Conservation (phyloP, 2,329 filamentous ascomycete genomes). For the Trichoderma arundinaceum region DNA sequence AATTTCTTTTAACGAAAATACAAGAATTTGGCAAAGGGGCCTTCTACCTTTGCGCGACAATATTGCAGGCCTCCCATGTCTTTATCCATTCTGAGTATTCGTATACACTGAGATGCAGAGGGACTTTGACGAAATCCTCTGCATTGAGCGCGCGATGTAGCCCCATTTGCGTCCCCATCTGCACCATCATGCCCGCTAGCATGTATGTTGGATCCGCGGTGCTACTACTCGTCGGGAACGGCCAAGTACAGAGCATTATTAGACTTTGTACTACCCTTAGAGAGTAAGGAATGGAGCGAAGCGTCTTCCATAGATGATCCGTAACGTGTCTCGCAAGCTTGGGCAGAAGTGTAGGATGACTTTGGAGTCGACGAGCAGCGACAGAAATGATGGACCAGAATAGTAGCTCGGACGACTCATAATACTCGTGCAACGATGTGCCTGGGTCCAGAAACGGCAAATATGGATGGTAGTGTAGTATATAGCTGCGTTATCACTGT, state of each 20-base stretch:
- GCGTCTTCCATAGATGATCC: slow-evolving; percentile 11
- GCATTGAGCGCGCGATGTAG: slow-evolving; percentile 19
- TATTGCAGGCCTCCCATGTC: slow-evolving; percentile 26
- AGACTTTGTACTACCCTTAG: slow-evolving; percentile 18
- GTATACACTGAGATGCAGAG: slow-evolving; percentile 20
- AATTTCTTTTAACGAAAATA: background rate
- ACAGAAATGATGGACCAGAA: slow-evolving; percentile 26
- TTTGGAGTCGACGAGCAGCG: slow-evolving; percentile 18
- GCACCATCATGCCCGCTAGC: slow-evolving; percentile 27
- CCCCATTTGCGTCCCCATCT: slow-evolving; percentile 22
- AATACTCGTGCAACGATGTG: slow-evolving; percentile 13
- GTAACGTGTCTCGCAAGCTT: slow-evolving; percentile 23
- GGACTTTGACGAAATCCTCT: slow-evolving; percentile 26
- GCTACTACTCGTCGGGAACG: slow-evolving; percentile 25
- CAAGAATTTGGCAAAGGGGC: background rate
- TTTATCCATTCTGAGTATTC: slow-evolving; percentile 23
- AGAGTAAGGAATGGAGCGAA: slow-evolving; percentile 24
- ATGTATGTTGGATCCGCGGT: slow-evolving; percentile 24
- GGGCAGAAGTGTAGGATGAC: slow-evolving; percentile 10
- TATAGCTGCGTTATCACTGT: background rate
- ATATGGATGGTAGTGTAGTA: slow-evolving; percentile 20
- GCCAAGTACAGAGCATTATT: slow-evolving; percentile 17
- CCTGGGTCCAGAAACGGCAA: slow-evolving; percentile 13
- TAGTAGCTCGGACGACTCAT: slow-evolving; percentile 9
- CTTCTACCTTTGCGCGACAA: slow-evolving; percentile 19